A percentile compares a stretch with the other conserved stretches of the same genome.
Evolutionary conservation across 768 basidiomycete species (phyloP).

Genomic region (Cystofilobasidium ferigula): DNA sequence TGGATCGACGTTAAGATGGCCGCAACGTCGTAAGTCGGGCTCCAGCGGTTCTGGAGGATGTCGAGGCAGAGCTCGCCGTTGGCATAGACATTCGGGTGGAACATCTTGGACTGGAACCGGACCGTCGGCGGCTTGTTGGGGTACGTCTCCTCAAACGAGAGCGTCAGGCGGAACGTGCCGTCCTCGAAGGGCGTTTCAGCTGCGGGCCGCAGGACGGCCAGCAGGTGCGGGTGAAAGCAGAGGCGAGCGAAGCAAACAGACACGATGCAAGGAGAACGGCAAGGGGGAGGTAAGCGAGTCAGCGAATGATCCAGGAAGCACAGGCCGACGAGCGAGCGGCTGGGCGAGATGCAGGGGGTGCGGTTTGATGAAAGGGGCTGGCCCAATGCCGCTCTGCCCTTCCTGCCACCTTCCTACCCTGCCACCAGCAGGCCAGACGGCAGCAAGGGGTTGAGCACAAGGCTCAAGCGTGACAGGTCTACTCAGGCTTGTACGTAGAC

Average conservation of each 20-base stretch:
- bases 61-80: slow-evolving; percentile 97
- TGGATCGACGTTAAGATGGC: slow-evolving; percentile 96
- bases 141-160: slow-evolving; percentile 95
- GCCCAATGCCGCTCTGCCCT: no score
- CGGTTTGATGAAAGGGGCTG: no score
- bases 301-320: no score
- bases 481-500: no score
- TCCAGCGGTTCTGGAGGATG: slow-evolving; percentile 98
- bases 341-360: no score
- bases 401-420: no score
- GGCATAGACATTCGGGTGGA: slow-evolving; percentile 97
- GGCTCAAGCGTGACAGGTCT: no score
- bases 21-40: slow-evolving; percentile 96
- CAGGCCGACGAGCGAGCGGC: no score
- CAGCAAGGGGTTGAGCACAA: no score
- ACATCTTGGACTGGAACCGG: slow-evolving; percentile 91
- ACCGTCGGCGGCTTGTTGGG: slow-evolving; percentile 97
- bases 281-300: no score
- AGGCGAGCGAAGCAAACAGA: not conserved
- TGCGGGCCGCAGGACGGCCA: slow-evolving; percentile 36
- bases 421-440: no score
- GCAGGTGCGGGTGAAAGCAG: not conserved
- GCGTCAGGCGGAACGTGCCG: slow-evolving; percentile 90
- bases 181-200: slow-evolving; percentile 99
- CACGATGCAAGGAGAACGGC: no score